Evolutionary conservation across 1,284 basidiomycete genomes (phyloP), one percentile per base, ranked within the genome.

Genomic region (Pseudozyma pruni): DNA sequence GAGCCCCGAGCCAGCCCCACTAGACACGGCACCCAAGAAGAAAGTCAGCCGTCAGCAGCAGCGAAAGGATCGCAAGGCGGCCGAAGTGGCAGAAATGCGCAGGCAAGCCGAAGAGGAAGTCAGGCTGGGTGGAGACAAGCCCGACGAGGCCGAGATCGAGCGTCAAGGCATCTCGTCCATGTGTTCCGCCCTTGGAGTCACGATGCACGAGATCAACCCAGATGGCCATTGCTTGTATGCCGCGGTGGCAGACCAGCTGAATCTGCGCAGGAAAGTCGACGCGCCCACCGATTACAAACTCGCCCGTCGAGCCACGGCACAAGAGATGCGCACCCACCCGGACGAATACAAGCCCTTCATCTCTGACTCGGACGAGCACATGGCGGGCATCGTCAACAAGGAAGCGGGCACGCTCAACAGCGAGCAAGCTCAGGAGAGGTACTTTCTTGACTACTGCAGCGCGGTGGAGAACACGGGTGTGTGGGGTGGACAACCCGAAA

Each of bases 401-500:
- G 91, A 92, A 81, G 87, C 87, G n/a, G 85, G 84, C 4, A 45
- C 55, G n/a, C 29, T 48, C 20, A 45, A 63, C 37, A 44, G 39
- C n/a, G 90, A 88, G n/a, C 86, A 89, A 7, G 86, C 57, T 32
- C 61, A 64, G 34, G 45, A 54, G 16, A 49, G 84, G 37, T 87
- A 91, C 78, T 96, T 91, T 76, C 83, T 87, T 45, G 84, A 86
- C 63, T 98, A 98, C 83, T 97, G 94, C 82, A 84, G 85, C 61
- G 86, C 87, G 10, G 89, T 99, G 19, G 89, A 90, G 45, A 87
- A 90, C 76, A 95, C 93, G 9, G 91, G 89, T 9, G 87, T 90
- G 31, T 98, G 96, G 96, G 96, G 96, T 42, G 96, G 96, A 34
- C 93, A 98, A 83, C 94, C 94, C 2, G 96, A 98, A 80, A 94